These are phyloP conservation scores for Penicillium sp. DNA, from an alignment of 2,329 filamentous ascomycete genomes.

Conservation along the genomic window DNA sequence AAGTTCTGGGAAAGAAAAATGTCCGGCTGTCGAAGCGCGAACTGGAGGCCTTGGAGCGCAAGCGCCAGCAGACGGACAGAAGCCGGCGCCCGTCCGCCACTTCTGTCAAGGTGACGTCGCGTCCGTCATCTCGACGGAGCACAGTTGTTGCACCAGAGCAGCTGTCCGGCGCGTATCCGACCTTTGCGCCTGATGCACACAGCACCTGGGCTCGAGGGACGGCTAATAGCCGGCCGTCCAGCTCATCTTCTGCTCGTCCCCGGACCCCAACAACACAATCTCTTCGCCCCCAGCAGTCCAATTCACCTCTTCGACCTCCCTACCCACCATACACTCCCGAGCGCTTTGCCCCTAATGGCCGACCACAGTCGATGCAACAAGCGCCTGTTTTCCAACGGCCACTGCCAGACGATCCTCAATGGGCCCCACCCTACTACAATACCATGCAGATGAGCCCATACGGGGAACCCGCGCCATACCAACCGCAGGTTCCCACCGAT, in stretches of 20 bases:
- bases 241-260: slow-evolving; percentile 43
- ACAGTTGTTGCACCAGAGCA: slow-evolving; percentile 15
- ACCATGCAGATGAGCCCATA: slow-evolving; percentile 28
- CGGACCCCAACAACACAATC: slow-evolving; percentile 43
- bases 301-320: slow-evolving; percentile 35
- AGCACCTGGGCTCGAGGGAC: slow-evolving; percentile 47
- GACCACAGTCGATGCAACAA: slow-evolving; percentile 38
- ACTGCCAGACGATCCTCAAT: slow-evolving; percentile 50
- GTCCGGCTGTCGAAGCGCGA: slow-evolving; percentile 79
- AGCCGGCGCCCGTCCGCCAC: slow-evolving; percentile 21
- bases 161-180: slow-evolving; percentile 31
- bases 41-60: slow-evolving; percentile 73
- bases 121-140: slow-evolving; percentile 22
- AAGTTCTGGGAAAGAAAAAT: slow-evolving; percentile 71
- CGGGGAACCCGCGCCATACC: slow-evolving; percentile 30
- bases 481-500: slow-evolving; percentile 30
- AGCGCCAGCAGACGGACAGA: slow-evolving; percentile 55
- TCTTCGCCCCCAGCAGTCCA: slow-evolving; percentile 36
- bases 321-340: slow-evolving; percentile 32
- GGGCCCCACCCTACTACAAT: slow-evolving; percentile 40
- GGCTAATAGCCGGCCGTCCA: slow-evolving; percentile 43
- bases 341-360: slow-evolving; percentile 37
- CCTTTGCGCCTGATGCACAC: slow-evolving; percentile 42
- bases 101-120: slow-evolving; percentile 16
- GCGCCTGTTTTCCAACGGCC: slow-evolving; percentile 38